Base-by-base conservation (phyloP, 2,329 filamentous ascomycete species). In the Fusarium papillatum region DNA sequence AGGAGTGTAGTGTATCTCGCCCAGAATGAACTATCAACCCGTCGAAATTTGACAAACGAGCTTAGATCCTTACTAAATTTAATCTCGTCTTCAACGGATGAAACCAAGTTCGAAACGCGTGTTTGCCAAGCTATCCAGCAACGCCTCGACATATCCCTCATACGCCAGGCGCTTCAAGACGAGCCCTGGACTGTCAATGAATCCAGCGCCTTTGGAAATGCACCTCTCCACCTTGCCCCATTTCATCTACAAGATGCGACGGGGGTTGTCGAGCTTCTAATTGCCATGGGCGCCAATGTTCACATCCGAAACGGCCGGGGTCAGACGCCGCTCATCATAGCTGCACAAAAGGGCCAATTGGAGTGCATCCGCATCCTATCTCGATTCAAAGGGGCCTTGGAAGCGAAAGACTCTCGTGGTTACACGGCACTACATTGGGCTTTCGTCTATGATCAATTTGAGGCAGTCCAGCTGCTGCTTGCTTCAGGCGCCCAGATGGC, bases 271-370 rank as follows among this genome's bases (percentile, higher is more conserved):
- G 41, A 69, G 31, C 26, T 50, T 36, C 43, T 74, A 4, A 43
- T 74, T 17, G 64, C 34, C 31, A 60, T 60, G 8, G 62, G 48
- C 8, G 72, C 66, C 2, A 38, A 74, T 22, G n/a, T 72, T 26
- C 48, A 69, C 10, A 3, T 24, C 1, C 57, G 39, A 19, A 39
- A 24, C 43, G n/a, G 5, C 9, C 0, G 3, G 1, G 63, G 53
- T 3, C 2, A 0, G 10, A 72, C 66, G 9, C 59, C 72, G 5
- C 72, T 72, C 36, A 64, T 64, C 10, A 3, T 7, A 8, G 63
- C 72, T 8, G 50, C 26, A 11, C 2, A 0, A 1, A 5, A 0
- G 0, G 16, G 34, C 1, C 2, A 34, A 5, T 7, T 14, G 1
- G 57, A 65, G n/a, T 67, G 63, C 10, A 39, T 71, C 13, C 48